Evolutionary conservation across 495 filamentous ascomycete species (phyloP).

Genomic region (Aspergillus hancockii): DNA sequence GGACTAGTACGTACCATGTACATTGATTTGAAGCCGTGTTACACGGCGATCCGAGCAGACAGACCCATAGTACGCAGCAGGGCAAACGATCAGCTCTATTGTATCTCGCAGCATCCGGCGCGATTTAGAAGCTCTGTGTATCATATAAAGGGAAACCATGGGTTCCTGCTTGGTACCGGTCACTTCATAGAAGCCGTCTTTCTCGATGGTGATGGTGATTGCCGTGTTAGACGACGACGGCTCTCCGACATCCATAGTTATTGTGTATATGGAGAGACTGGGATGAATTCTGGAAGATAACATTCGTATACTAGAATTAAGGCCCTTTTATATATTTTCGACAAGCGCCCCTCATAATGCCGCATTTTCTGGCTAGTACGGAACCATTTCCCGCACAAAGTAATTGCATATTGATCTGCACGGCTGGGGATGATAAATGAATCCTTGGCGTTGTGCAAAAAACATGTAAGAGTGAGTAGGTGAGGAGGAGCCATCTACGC

Average conservation of each 20-base stretch:
- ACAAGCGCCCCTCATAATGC: no score
- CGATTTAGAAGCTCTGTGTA: conserved; percentile 47
- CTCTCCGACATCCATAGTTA: conserved; percentile 17
- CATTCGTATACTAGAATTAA: neutral
- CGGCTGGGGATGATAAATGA: neutral
- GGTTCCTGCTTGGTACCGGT: conserved; percentile 35
- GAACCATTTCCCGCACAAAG: neutral
- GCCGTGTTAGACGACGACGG: conserved; percentile 23
- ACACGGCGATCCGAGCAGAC: conserved; percentile 63
- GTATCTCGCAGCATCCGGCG: conserved; percentile 44
- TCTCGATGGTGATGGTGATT: conserved; percentile 40
- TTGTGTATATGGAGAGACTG: neutral
- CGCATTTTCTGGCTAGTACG: neutral
- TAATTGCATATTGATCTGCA: neutral
- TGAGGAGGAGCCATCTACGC: neutral
- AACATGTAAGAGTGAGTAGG: neutral
- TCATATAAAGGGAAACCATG: conserved; percentile 30
- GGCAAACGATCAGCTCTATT: conserved; percentile 53
- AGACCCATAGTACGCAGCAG: conserved; percentile 72
- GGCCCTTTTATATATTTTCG: conserved; percentile 10
- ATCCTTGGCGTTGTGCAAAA: neutral
- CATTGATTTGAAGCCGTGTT: conserved; percentile 59
- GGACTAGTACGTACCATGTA: conserved; percentile 59
- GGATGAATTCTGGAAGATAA: neutral
- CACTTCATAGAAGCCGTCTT: conserved; percentile 41